These are phyloP conservation scores for Wickerhamomyces queroliae DNA, from an alignment of 805 yeast species.

Conservation along the genomic window DNA sequence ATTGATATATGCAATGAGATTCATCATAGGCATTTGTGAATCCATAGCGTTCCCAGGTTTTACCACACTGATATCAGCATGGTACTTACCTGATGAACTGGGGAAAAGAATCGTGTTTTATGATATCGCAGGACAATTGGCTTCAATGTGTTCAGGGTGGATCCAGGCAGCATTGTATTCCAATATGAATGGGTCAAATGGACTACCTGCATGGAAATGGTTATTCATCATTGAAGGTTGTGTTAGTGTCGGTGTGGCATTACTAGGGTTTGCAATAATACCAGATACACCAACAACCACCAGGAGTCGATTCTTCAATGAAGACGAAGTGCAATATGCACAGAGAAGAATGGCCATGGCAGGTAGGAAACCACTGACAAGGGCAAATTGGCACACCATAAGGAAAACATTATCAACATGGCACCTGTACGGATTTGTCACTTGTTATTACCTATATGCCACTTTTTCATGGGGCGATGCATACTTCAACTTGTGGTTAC, in stretches of 20 bases:
- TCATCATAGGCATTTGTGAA: constrained; percentile 42
- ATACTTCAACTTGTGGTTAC: constrained; percentile 27
- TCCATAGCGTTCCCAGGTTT: constrained; percentile 40
- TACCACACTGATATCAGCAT: constrained; percentile 25
- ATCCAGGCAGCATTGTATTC: constrained; percentile 41
- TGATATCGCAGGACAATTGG: constrained; percentile 39
- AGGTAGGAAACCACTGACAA: constrained; percentile 9
- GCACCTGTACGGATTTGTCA: constrained; percentile 9
- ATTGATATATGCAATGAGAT: constrained; percentile 40
- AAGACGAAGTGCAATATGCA: constrained; percentile 7
- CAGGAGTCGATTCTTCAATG: constrained; percentile 8
- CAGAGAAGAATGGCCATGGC: constrained; percentile 8
- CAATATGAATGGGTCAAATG: constrained; percentile 32
- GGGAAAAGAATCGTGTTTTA: constrained; percentile 38
- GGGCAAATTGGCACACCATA: constrained; percentile 1
- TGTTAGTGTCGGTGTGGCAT: constrained; percentile 29
- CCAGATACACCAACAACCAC: constrained; percentile 33
- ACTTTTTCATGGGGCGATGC: constrained; percentile 13
- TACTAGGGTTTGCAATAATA: constrained; percentile 32
- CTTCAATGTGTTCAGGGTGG: constrained; percentile 42
- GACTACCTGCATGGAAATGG: constrained; percentile 42
- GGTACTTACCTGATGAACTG: constrained; percentile 38
- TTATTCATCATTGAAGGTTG: constrained; percentile 32
- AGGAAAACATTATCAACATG: constrained; percentile 8
- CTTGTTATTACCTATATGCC: constrained; percentile 10